Base-by-base conservation (phyloP, 345 rosid species). In the Linum tenue region DNA sequence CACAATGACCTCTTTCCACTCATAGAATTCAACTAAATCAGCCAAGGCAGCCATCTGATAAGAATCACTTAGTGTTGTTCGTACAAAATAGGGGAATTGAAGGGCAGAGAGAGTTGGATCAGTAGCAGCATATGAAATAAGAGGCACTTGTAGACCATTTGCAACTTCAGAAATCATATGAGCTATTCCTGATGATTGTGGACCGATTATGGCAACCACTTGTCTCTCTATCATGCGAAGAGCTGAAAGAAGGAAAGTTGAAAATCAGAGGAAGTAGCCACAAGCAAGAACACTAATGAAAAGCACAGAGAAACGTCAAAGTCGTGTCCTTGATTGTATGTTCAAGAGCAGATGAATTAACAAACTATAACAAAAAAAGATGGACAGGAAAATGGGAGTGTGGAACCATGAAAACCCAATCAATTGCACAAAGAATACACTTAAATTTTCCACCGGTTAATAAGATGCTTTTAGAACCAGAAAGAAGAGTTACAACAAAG, bases 31-130 rank as follows among this genome's bases (percentile, higher is more conserved):
- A 44, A 89, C 74, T 14, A 92, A 75, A 70, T 81, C 86, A 14
- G 91, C 91, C 67, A 92, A 67, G 22, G 88, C 92, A 72, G 80
- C 77, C 98, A 92, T 89, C 79, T 89, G 98, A 67, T 78, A 73
- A 59, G 76, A 74, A 77, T 92, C 98, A 22, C 83, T 77, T 66
- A 78, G 92, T 9, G 92, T 84, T 2, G 85, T 87, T 70, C 92
- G 87, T 61, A 87, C 62, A 62, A 89, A 87, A 72, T 72, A 87
- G 5, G 98, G 92, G 70, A 82, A 89, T 17, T 92, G 96, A 53
- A 77, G 82, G 31, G 95, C 82, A 14, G 97, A 89, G n/a, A 92
- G 84, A 66, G 91, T 85, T 16, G 95, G 95, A 78, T 92, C 97
- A 62, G 97, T 89, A 67, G 98, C 92, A 43, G 88, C 92, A 72